Evolutionary conservation across 805 yeast species (phyloP).

Genomic region (Suhomyces sp.): DNA sequence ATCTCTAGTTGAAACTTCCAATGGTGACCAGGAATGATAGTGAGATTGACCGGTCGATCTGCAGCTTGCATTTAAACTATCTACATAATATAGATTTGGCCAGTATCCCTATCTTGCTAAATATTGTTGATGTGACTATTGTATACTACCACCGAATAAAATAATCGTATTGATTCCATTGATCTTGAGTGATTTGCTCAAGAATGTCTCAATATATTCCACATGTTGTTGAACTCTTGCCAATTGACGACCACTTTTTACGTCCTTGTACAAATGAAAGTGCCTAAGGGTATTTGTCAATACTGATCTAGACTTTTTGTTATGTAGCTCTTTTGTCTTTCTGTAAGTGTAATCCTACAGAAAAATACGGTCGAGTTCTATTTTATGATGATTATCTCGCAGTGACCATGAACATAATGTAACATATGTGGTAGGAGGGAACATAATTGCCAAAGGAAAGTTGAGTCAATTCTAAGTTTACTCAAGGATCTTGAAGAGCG

Average conservation of each 20-base stretch:
- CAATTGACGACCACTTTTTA: slow-evolving; percentile 23
- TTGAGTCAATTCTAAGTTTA: slow-evolving; percentile 11
- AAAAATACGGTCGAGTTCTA: slow-evolving; percentile 8
- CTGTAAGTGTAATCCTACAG: slow-evolving; percentile 18
- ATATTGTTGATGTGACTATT: slow-evolving; percentile 20
- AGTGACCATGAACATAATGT: slow-evolving; percentile 16
- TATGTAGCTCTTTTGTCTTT: slow-evolving; percentile 18
- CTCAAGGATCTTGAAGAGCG: not conserved
- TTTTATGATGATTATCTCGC: slow-evolving; percentile 18
- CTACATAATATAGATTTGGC: slow-evolving; percentile 27
- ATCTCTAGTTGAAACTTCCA: slow-evolving; percentile 16
- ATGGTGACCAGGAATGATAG: slow-evolving; percentile 4
- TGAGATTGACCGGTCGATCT: slow-evolving; percentile 17
- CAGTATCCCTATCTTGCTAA: slow-evolving; percentile 23
- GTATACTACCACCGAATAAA: slow-evolving; percentile 5
- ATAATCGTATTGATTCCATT: slow-evolving; percentile 1
- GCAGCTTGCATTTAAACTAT: slow-evolving; percentile 27
- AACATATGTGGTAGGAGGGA: slow-evolving; percentile 21
- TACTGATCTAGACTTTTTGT: slow-evolving; percentile 26
- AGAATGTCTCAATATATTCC: slow-evolving; percentile 19
- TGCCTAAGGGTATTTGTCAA: slow-evolving; percentile 23
- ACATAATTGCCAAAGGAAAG: slow-evolving; percentile 21
- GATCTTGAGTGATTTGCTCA: slow-evolving; percentile 14
- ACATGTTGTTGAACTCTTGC: slow-evolving; percentile 16
- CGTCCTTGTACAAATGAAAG: slow-evolving; percentile 17